Percentiles rank a stretch among this genome's conserved stretches.
phyloP scores from a whole-genome alignment of 352 stramenopile species.

The Globisporangium recalcitrans region DNA sequence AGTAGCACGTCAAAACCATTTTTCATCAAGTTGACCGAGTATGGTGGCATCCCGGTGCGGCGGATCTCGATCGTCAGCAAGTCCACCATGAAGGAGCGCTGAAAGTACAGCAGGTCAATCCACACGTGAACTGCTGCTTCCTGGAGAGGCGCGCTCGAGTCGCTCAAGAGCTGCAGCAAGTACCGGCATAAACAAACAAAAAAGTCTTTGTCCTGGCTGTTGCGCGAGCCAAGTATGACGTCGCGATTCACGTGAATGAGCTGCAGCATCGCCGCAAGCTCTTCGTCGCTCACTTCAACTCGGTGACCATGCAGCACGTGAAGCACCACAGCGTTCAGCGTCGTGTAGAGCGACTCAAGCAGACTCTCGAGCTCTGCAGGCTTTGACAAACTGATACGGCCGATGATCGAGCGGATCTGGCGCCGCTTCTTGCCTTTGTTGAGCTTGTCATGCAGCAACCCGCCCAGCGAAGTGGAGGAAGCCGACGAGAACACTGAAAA shows the following conservation, averaged over 20 bases:
- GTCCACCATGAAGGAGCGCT: constrained; percentile 41
- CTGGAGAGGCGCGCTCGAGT: constrained; percentile 34
- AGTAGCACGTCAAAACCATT: constrained; percentile 67
- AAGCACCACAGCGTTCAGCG: constrained; percentile 54
- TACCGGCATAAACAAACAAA: constrained; percentile 59
- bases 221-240: constrained; percentile 45
- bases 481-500: constrained; percentile 15
- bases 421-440: constrained; percentile 47
- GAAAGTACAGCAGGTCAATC: constrained; percentile 68
- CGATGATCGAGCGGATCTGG: constrained; percentile 43
- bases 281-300: constrained; percentile 40
- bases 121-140: constrained; percentile 50
- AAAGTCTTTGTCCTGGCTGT: constrained; percentile 55
- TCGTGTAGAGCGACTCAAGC: constrained; percentile 40
- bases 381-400: constrained; percentile 40
- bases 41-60: constrained; percentile 35
- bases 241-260: constrained; percentile 56
- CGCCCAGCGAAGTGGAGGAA: constrained; percentile 34
- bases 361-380: constrained; percentile 51
- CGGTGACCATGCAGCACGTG: constrained; percentile 55
- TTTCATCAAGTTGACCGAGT: constrained; percentile 77
- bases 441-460: constrained; percentile 50
- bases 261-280: constrained; percentile 48
- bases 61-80: constrained; percentile 65
- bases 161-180: constrained; percentile 47